A percentile compares a stretch with the other conserved stretches of the same genome.
These are phyloP conservation scores for Achlya hypogyna DNA, from an alignment of 352 stramenopile genomes.

Conservation along the genomic window DNA sequence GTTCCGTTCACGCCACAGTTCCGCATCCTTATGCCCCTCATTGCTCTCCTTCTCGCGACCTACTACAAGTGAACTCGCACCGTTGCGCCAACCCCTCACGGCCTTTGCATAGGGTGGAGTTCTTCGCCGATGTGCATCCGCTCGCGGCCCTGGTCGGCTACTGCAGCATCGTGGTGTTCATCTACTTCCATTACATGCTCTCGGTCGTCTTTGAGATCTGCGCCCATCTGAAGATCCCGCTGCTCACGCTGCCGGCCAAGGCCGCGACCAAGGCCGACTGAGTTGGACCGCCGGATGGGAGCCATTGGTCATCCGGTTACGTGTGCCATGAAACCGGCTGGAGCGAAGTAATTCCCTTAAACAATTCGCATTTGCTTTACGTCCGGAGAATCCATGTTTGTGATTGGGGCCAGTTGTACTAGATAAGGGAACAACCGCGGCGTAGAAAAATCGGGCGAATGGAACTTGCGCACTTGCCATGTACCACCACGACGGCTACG, in stretches of 20 bases:
- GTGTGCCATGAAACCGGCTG: not conserved
- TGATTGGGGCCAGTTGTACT: not conserved
- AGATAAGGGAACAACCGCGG: not conserved
- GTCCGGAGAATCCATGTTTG: too few species aligned
- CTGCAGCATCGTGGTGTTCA: constrained; percentile 52
- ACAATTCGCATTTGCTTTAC: not conserved
- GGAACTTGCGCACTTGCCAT: not conserved
- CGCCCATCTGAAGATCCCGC: constrained; percentile 75
- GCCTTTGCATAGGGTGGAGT: constrained; percentile 18
- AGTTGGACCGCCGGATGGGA: not conserved
- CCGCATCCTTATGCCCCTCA: constrained; percentile 70
- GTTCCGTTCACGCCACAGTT: constrained; percentile 74
- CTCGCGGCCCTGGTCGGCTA: constrained; percentile 63
- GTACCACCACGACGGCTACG: constrained; percentile 1
- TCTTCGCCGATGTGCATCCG: constrained; percentile 48
- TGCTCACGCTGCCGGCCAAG: constrained; percentile 38
- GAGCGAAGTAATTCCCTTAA: not conserved
- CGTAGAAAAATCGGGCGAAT: not conserved
- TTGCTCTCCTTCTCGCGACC: constrained; percentile 49
- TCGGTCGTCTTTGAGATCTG: constrained; percentile 80
- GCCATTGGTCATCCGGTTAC: too few species aligned
- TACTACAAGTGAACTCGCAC: not conserved
- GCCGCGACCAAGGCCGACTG: not conserved
- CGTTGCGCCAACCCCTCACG: not conserved
- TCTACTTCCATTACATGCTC: constrained; percentile 76